A percentile compares a stretch with the other conserved stretches of the same genome.
Conservation (phyloP, 495 filamentous ascomycete genomes). For the Hypoxylon perforatum region DNA sequence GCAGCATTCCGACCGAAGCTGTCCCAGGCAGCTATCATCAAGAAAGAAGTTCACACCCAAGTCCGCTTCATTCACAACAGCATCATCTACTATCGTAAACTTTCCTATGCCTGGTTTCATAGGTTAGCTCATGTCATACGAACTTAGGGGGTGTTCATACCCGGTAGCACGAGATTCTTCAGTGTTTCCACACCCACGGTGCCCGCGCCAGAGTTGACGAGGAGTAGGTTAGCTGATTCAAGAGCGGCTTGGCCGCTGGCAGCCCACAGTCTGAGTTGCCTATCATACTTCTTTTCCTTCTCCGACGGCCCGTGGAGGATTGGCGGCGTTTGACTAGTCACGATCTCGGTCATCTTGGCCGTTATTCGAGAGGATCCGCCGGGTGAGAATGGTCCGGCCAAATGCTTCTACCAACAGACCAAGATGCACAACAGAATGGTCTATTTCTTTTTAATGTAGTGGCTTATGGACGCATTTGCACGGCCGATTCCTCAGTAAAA, state of each 20-base stretch:
- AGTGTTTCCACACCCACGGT: conserved; percentile 90
- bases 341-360: conserved; percentile 58
- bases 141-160: conserved; percentile 46
- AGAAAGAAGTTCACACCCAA: conserved; percentile 97
- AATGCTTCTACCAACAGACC: conserved; percentile 6
- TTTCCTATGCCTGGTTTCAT: conserved; percentile 76
- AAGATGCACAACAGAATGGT: not conserved
- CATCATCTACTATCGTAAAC: conserved; percentile 92
- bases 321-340: conserved; percentile 62
- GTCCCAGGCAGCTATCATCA: conserved; percentile 79
- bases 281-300: conserved; percentile 94
- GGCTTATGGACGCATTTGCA: not conserved
- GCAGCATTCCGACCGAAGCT: conserved; percentile 80
- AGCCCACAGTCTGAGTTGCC: conserved; percentile 95
- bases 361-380: conserved; percentile 16
- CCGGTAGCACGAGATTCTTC: conserved; percentile 94
- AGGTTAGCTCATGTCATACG: conserved; percentile 24
- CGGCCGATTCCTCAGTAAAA: no score
- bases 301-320: conserved; percentile 74
- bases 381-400: conserved; percentile 19
- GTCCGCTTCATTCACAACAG: conserved; percentile 80
- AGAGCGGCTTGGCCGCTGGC: conserved; percentile 90
- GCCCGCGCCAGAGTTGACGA: conserved; percentile 85
- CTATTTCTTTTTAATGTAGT: not conserved
- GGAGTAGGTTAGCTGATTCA: conserved; percentile 86